Evolutionary conservation across 2,329 filamentous ascomycete genomes (phyloP), one percentile per base, ranked within the genome.

Genomic region (Taxawa tesnikishii): DNA sequence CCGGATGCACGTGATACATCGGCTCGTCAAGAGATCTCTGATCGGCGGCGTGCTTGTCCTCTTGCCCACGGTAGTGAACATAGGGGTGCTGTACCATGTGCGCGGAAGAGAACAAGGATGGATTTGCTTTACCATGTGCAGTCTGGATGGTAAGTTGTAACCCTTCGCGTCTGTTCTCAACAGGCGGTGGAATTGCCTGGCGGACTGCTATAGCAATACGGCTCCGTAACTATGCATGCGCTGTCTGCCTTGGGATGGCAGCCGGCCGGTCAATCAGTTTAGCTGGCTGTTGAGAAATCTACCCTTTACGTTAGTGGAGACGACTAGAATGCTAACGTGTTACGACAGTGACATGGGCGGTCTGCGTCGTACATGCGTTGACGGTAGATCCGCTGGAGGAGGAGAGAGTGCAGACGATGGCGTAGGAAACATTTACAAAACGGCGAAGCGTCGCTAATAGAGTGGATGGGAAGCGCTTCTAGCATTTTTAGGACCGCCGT

Each of bases 61-160:
- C 30, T 13, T 59, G 1, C 54, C 58, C 5, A 62, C 57, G 3
- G 43, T 56, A 3, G 48, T 44, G 10, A 63, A 62, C 31, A 30
- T 62, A 1, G 43, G 39, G 0, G 34, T 55, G 8, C 33, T 61
- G 10, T 53, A 43, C 14, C 34, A 38, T 13, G 39, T 52, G 11
- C 27, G 43, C 4, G 56, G 54, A 1, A 40, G 47, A 7, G 57
- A 62, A 35, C 41, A 53, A 12, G 55, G 51, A 0, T 62, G 58
- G 56, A 36, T 62, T 4, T 62, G 59, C 35, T 49, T 59, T 31
- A 52, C 47, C 0, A 41, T 56, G 2, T 63, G 60, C 41, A 55
- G 49, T 2, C 38, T 57, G 8, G 59, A 63, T 35, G 49, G 59
- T 61, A 43, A 24, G 51, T 40, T 8, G n/a, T n/a, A n/a, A n/a